Conservation (phyloP, 768 basidiomycete species). For the Pulveroboletus sp. region DNA sequence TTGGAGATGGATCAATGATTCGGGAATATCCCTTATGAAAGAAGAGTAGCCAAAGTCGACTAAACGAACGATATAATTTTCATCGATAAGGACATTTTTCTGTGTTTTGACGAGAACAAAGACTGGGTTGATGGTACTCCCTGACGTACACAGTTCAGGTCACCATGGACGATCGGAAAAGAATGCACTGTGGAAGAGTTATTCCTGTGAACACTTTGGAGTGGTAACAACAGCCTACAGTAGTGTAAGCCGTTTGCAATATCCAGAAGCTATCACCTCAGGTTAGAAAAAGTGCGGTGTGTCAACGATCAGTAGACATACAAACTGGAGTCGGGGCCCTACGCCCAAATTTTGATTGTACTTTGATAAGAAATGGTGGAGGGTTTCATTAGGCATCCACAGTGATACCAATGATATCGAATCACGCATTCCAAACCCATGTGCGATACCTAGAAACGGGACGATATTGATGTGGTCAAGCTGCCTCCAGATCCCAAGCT, state of each 20-base stretch:
- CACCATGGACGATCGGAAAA: too few relatives aligned
- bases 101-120: not conserved
- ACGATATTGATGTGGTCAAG: too few relatives aligned
- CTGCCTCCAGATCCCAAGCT: too few relatives aligned
- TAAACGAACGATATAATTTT: slow-evolving; percentile 32
- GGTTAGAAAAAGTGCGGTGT: not conserved
- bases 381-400: too few relatives aligned
- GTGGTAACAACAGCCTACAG: not conserved
- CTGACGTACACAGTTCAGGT: not conserved
- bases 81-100: slow-evolving; percentile 10
- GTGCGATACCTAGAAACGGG: too few relatives aligned
- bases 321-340: too few relatives aligned
- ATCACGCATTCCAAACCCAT: too few relatives aligned
- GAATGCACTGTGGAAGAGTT: not conserved
- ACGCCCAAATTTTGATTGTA: too few relatives aligned
- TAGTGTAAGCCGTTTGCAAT: not conserved
- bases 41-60: slow-evolving; percentile 42
- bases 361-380: too few relatives aligned
- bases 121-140: not conserved
- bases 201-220: too few relatives aligned
- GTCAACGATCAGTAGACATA: not conserved
- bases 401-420: too few relatives aligned
- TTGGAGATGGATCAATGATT: not conserved
- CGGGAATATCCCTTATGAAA: not conserved
- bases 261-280: too few relatives aligned